Conservation (phyloP, 1,139 yeast genomes). For the Kodamaea arcana region DNA sequence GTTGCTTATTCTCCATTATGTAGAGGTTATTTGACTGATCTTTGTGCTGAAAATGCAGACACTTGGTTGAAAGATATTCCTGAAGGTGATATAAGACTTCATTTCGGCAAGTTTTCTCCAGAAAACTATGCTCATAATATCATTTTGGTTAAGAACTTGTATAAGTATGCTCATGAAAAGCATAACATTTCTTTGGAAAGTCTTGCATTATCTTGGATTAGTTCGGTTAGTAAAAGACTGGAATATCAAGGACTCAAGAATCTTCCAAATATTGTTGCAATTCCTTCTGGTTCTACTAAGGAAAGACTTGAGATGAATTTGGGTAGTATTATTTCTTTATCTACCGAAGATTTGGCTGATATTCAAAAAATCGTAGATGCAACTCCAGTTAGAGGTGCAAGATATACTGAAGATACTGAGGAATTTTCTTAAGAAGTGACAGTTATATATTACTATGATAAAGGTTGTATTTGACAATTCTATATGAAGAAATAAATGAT, state of each 20-base stretch:
- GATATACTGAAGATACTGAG: slow-evolving; percentile 33
- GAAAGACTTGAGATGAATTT: slow-evolving; percentile 60
- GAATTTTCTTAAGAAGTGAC: too few species aligned
- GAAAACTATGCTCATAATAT: slow-evolving; percentile 55
- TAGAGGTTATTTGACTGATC: slow-evolving; percentile 68
- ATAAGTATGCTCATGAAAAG: slow-evolving; percentile 45
- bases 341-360: slow-evolving; percentile 49
- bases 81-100: slow-evolving; percentile 39
- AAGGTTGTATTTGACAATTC: too few species aligned
- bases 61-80: slow-evolving; percentile 42
- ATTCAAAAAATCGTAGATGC: slow-evolving; percentile 41
- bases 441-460: too few species aligned
- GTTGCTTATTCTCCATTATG: slow-evolving; percentile 79
- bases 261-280: slow-evolving; percentile 63
- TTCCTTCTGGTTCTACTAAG: slow-evolving; percentile 67
- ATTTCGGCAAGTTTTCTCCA: slow-evolving; percentile 53
- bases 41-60: slow-evolving; percentile 33
- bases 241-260: slow-evolving; percentile 30
- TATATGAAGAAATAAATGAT: too few species aligned
- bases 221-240: slow-evolving; percentile 27
- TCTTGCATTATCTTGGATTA: slow-evolving; percentile 71
- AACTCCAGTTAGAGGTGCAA: slow-evolving; percentile 43
- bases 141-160: slow-evolving; percentile 36
- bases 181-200: slow-evolving; percentile 56
- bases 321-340: slow-evolving; percentile 37